Conservation (phyloP, 345 rosid genomes). For the Reutealis trisperma region DNA sequence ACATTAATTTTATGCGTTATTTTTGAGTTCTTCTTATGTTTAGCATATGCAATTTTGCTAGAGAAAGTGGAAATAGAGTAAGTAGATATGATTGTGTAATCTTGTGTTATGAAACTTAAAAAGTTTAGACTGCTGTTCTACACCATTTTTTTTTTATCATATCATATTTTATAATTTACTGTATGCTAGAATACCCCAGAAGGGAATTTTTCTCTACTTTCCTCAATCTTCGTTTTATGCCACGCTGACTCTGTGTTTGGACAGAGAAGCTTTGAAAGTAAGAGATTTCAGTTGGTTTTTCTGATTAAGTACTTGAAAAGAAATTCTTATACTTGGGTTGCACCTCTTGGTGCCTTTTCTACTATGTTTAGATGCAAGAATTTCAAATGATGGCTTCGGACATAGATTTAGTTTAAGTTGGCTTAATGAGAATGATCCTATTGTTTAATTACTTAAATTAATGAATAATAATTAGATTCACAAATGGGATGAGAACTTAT, state of each 20-base stretch:
- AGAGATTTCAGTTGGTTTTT: neutral
- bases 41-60: neutral
- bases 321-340: too few species aligned
- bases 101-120: slow-evolving; percentile 5
- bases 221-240: too few species aligned
- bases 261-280: neutral
- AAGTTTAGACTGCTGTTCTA: neutral
- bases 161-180: neutral
- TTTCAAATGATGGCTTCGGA: too few species aligned
- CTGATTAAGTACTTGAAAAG: neutral
- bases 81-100: neutral
- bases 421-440: too few species aligned
- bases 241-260: neutral
- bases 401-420: too few species aligned
- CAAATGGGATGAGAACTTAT: too few species aligned
- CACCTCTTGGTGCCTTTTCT: neutral
- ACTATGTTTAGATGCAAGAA: too few species aligned
- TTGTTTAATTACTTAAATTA: too few species aligned
- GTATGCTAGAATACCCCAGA: too few species aligned
- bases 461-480: too few species aligned
- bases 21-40: neutral
- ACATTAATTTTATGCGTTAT: neutral
- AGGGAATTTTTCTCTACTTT: too few species aligned
- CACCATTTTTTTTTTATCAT: neutral
- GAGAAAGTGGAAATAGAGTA: neutral